Evolutionary conservation across 2,329 filamentous ascomycete genomes (phyloP).

Genomic region (Fusarium penzigii): DNA sequence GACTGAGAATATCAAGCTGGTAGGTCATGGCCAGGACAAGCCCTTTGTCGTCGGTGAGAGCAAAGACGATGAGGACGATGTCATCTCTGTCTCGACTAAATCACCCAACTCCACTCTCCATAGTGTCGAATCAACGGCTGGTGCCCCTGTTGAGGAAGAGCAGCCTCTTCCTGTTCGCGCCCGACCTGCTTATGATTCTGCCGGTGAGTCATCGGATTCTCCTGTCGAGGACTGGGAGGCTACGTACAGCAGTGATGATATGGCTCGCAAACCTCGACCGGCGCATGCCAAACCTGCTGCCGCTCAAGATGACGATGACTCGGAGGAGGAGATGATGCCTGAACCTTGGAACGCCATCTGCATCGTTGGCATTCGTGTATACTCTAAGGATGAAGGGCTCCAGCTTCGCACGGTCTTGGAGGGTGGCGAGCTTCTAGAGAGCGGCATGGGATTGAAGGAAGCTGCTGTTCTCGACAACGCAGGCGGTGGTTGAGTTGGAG

Average conservation of each 20-base stretch:
- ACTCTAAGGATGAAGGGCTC: slow-evolving; percentile 57
- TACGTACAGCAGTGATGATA: slow-evolving; percentile 60
- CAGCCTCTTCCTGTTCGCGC: slow-evolving; percentile 21
- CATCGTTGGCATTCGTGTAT: slow-evolving; percentile 62
- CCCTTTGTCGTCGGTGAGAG: no score
- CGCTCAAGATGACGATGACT: slow-evolving; percentile 45
- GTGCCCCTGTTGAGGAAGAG: slow-evolving; percentile 28
- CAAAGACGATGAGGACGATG: no score
- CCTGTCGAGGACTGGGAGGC: slow-evolving; percentile 61
- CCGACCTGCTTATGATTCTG: slow-evolving; percentile 42
- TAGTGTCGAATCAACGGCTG: slow-evolving; percentile 34
- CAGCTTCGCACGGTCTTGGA: slow-evolving; percentile 59
- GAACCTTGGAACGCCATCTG: slow-evolving; percentile 65
- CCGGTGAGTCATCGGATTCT: slow-evolving; percentile 59
- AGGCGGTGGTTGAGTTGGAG: slow-evolving; percentile 37
- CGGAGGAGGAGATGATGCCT: slow-evolving; percentile 56
- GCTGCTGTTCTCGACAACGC: slow-evolving; percentile 58
- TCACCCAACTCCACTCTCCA: slow-evolving; percentile 21
- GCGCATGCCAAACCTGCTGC: slow-evolving; percentile 37
- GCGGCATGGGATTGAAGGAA: slow-evolving; percentile 59
- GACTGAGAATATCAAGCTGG: no score
- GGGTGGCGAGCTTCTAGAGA: slow-evolving; percentile 53
- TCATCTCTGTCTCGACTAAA: no score
- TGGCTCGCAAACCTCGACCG: slow-evolving; percentile 51
- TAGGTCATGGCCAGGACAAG: no score